Base-by-base conservation (phyloP, 1,284 basidiomycete genomes). In the Trametes pubescens region DNA sequence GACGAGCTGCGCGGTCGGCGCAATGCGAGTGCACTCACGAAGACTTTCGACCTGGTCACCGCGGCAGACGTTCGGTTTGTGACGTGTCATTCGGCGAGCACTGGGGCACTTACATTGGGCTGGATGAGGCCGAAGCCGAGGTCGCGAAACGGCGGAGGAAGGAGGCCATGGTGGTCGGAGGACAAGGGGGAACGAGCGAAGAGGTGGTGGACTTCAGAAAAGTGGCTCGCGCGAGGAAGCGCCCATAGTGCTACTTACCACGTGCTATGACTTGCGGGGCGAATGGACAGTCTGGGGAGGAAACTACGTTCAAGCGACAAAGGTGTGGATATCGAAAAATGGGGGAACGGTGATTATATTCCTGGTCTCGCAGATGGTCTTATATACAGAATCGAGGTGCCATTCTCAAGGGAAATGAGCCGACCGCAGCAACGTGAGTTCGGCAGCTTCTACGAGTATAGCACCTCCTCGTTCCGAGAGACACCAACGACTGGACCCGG, bases 11-110 rank as follows among this genome's bases (percentile, higher is more conserved):
- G 32, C 16, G 13, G 32, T 34, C 26, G 9, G 16, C n/a, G 21
- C 21, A 13, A n/a, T 11, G 13, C 26, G 47, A n/a, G 8, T 1
- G 35, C 44, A 75, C 81, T 65, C 71, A 86, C 84, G 66, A 85
- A 86, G 55, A 86, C 84, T 60, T 84, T 83, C 29, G 79, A 77
- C 78, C 78, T 86, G 62, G 21, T 26, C 18, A 48, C 24, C 37
- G 26, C 40, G 21, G 40, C 29, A 24, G 21, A 26, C 38, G 37
- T 38, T 7, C 35, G 43, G 34, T 49, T 49, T 7, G 47, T 38
- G 57, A 53, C 60, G 56, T 64, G 58, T 60, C 63, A 57, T n/a
- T 21, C 52, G n/a, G 47, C 9, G 22, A 38, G n/a, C 9, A 32
- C 26, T 46, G 22, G 29, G 22, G 21, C 18, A 53, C 73, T 71